Conservation (phyloP, 352 stramenopile species). For the Phytopythium oedochilum region DNA sequence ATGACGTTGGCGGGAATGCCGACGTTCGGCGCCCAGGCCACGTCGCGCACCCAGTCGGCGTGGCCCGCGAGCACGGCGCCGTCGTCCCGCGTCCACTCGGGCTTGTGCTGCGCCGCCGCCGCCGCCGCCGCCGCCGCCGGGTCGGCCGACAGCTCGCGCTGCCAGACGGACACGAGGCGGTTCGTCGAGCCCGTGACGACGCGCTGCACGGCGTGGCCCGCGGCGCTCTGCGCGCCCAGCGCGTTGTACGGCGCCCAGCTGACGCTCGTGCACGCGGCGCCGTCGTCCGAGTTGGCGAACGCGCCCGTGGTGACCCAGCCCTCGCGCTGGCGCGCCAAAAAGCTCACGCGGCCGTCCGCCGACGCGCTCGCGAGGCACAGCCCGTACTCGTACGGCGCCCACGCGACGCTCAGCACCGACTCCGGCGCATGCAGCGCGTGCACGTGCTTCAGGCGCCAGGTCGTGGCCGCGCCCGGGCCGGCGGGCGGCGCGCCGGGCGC, state of each 20-base stretch:
- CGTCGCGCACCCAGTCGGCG: conserved; percentile 81
- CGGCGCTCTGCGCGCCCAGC: conserved; percentile 59
- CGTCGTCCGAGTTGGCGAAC: conserved; percentile 71
- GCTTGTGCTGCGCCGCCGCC: no score
- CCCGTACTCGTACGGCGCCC: conserved; percentile 85
- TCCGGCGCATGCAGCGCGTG: conserved; percentile 66
- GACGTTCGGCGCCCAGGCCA: conserved; percentile 79
- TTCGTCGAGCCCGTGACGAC: conserved; percentile 74
- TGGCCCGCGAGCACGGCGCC: conserved; percentile 50
- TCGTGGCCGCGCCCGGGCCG: conserved; percentile 28
- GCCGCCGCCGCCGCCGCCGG: no score
- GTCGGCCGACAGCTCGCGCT: conserved; percentile 33
- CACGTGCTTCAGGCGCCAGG: conserved; percentile 76
- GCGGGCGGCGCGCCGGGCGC: conserved; percentile 2
- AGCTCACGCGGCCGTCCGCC: conserved; percentile 79
- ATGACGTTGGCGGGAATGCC: conserved; percentile 80
- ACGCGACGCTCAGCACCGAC: conserved; percentile 79
- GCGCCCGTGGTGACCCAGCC: conserved; percentile 78
- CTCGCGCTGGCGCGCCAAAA: conserved; percentile 77
- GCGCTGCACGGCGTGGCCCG: conserved; percentile 56
- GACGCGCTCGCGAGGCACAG: conserved; percentile 74
- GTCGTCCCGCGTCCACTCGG: conserved; percentile 31
- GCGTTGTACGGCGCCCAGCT: conserved; percentile 88
- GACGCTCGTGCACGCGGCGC: conserved; percentile 68
- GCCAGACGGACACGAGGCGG: conserved; percentile 56